phyloP scores from a whole-genome alignment of 768 basidiomycete genomes.

The Russula sp. region DNA sequence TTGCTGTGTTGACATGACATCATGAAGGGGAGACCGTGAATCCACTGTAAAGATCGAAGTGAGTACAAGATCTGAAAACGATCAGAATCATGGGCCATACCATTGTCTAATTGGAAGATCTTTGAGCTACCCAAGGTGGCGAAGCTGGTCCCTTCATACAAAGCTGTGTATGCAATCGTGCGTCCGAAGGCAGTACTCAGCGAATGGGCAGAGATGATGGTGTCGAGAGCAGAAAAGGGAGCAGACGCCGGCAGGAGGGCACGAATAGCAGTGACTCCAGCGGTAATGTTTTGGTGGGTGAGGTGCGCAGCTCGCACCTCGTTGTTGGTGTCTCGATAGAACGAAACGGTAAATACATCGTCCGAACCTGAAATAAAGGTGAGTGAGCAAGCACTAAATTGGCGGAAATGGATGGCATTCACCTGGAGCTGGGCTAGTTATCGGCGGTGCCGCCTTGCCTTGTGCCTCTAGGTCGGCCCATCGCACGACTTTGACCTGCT shows the following conservation, averaged over 20 bases:
- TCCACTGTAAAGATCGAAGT: background rate
- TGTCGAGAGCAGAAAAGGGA: slow-evolving; percentile 63
- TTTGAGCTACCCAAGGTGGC: slow-evolving; percentile 54
- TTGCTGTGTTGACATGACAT: slow-evolving; percentile 39
- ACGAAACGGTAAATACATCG: slow-evolving; percentile 63
- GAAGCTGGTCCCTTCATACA: slow-evolving; percentile 69
- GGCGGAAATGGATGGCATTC: slow-evolving; percentile 24
- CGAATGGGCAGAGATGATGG: slow-evolving; percentile 66
- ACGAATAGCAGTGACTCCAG: slow-evolving; percentile 77
- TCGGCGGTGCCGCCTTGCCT: slow-evolving; percentile 43
- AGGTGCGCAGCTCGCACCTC: slow-evolving; percentile 55
- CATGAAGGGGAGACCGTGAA: slow-evolving; percentile 33
- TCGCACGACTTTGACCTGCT: slow-evolving; percentile 47
- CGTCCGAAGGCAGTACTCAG: slow-evolving; percentile 75
- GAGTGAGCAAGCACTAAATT: background rate
- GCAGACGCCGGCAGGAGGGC: slow-evolving; percentile 69
- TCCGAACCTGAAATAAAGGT: slow-evolving; percentile 37
- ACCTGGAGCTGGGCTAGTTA: slow-evolving; percentile 45
- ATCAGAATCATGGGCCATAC: slow-evolving; percentile 27
- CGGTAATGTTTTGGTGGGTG: slow-evolving; percentile 81
- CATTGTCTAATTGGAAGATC: slow-evolving; percentile 39
- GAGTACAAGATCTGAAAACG: background rate
- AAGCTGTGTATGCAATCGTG: slow-evolving; percentile 68
- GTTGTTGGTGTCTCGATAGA: slow-evolving; percentile 47
- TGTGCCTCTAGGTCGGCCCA: slow-evolving; percentile 70